Evolutionary conservation across 371 early-diverging fungal genomes (phyloP).

Genomic region (Zychaea mexicana): DNA sequence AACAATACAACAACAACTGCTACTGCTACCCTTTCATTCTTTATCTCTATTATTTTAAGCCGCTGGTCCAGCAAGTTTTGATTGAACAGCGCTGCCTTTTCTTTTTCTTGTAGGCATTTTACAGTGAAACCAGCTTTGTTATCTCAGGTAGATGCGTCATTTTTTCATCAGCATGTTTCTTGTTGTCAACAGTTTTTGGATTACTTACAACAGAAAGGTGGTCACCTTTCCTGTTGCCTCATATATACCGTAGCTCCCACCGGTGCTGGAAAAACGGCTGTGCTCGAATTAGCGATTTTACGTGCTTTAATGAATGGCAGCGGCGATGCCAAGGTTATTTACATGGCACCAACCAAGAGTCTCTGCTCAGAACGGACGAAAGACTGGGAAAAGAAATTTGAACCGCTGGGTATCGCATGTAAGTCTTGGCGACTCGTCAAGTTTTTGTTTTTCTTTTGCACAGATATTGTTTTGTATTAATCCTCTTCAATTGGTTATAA

Average conservation of each 20-base stretch:
- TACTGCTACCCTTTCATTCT: too few relatives aligned
- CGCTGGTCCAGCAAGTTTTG: too few relatives aligned
- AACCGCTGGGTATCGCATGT: constrained; percentile 61
- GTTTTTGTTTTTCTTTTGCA: too few relatives aligned
- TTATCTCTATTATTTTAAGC: too few relatives aligned
- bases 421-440: too few relatives aligned
- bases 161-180: background rate
- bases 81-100: background rate
- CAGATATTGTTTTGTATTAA: background rate
- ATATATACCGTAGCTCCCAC: constrained; percentile 71
- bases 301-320: constrained; percentile 36
- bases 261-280: constrained; percentile 84
- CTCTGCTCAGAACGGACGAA: constrained; percentile 71
- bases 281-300: constrained; percentile 76
- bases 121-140: constrained; percentile 58
- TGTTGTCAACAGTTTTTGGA: background rate
- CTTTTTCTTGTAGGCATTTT: constrained; percentile 22
- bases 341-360: constrained; percentile 90
- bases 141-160: constrained; percentile 41
- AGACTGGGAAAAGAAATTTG: constrained; percentile 71
- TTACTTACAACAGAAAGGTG: background rate
- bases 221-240: too few relatives aligned
- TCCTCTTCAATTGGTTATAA: background rate
- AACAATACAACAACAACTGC: too few relatives aligned
- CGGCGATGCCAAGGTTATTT: constrained; percentile 60